These are phyloP conservation scores for Nitzschia inconspicua DNA, from an alignment of 108 stramenopile genomes.

Conservation along the genomic window DNA sequence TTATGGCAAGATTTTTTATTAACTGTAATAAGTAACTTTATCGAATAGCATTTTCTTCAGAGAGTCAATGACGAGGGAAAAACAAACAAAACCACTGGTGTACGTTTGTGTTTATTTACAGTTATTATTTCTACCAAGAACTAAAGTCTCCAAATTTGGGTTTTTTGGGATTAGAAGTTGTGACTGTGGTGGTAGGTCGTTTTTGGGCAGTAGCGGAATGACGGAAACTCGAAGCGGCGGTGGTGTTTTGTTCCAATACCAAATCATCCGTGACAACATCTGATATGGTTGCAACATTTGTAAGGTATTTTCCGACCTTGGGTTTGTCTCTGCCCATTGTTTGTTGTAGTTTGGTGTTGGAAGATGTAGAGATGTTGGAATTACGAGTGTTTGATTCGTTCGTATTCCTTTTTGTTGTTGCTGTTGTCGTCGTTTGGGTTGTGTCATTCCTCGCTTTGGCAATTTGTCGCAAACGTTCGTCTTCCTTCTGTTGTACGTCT, in stretches of 20 bases:
- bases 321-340: background rate
- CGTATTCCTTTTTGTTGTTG: background rate
- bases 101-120: no score
- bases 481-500: slow-evolving; percentile 65
- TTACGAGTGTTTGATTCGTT: background rate
- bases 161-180: slow-evolving; percentile 44
- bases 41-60: no score
- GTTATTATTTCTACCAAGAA: slow-evolving; percentile 65
- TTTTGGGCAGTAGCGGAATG: slow-evolving; percentile 1
- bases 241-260: background rate
- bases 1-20: no score
- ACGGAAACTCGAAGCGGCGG: background rate
- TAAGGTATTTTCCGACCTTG: slow-evolving; percentile 12
- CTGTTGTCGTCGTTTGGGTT: background rate
- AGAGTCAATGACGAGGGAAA: no score
- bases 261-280: background rate
- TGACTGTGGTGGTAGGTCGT: slow-evolving; percentile 27
- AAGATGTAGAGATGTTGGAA: no score
- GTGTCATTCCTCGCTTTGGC: slow-evolving; percentile 15
- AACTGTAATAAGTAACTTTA: no score
- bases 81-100: no score
- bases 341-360: background rate
- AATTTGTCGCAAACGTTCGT: slow-evolving; percentile 43
- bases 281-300: background rate
- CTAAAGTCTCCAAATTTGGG: slow-evolving; percentile 78